Conservation (phyloP, 1,139 yeast species). For the Sugiyamaella pinicola region DNA sequence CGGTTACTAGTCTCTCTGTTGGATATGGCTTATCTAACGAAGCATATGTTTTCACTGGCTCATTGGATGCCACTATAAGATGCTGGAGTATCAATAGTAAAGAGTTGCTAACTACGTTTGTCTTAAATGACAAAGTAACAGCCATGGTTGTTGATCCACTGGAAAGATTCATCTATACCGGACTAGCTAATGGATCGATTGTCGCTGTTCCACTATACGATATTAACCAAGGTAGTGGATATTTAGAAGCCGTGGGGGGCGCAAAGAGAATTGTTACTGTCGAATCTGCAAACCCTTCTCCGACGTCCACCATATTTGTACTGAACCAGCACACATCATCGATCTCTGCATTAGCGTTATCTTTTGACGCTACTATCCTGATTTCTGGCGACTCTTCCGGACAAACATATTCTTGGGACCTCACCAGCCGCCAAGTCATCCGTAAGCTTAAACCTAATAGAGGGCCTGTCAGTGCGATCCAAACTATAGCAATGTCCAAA, state of each 20-base stretch:
- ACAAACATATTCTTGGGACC: slow-evolving; percentile 66
- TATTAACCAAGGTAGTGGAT: slow-evolving; percentile 50
- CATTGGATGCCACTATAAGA: slow-evolving; percentile 76
- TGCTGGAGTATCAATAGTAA: slow-evolving; percentile 43
- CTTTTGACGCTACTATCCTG: slow-evolving; percentile 75
- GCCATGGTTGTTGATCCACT: slow-evolving; percentile 78
- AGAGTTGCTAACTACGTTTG: slow-evolving; percentile 66
- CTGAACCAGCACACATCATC: slow-evolving; percentile 36
- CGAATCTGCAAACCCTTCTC: slow-evolving; percentile 22
- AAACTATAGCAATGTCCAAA: slow-evolving; percentile 19
- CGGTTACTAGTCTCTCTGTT: slow-evolving; percentile 63
- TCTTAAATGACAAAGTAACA: slow-evolving; percentile 60
- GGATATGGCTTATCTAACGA: slow-evolving; percentile 60
- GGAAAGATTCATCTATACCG: slow-evolving; percentile 72
- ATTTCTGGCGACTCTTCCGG: slow-evolving; percentile 78
- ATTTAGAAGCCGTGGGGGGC: slow-evolving; percentile 58
- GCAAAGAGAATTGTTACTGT: slow-evolving; percentile 50
- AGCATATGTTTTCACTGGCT: slow-evolving; percentile 66
- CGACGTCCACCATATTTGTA: slow-evolving; percentile 25
- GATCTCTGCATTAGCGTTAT: slow-evolving; percentile 58
- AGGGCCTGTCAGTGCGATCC: slow-evolving; percentile 31
- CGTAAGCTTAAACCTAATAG: slow-evolving; percentile 61
- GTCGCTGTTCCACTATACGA: slow-evolving; percentile 60
- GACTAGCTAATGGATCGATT: slow-evolving; percentile 64
- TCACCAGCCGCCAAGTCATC: slow-evolving; percentile 74